Evolutionary conservation across 306 rosid species (phyloP), one percentile per base, ranked within the genome.

Genomic region (Rosa multiflora): DNA sequence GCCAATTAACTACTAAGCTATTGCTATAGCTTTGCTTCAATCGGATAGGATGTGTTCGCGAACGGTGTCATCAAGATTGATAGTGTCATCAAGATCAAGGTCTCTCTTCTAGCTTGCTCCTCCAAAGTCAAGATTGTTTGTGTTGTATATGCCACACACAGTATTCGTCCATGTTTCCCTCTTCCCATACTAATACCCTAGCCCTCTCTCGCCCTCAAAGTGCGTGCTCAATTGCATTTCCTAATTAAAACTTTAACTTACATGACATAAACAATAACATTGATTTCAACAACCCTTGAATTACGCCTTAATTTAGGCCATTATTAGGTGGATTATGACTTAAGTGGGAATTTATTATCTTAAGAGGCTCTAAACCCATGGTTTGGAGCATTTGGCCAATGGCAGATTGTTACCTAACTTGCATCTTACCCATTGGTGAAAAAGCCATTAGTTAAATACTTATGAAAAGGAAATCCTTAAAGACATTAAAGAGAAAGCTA

Each of bases 221-320:
- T 74, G 26, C 26, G 75, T 64, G 82, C 74, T 75, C 80, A 70
- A 52, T 77, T 81, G 76, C 29, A 71, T 10, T 68, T 4, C 39
- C 76, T 10, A n/a, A 21, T 59, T 39, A 48, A 59, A 72, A 51
- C 71, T 55, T 55, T 51, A 59, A 44, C 70, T 18, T 62, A 72
- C 37, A 77, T 39, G 15, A 17, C 5, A 6, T 76, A 63, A 52
- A 82, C 72, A 42, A 70, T 82, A 82, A 70, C 88, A 83, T 87
- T 80, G 93, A 76, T 86, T 90, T 90, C 91, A 91, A 81, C 88
- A 82, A 80, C 81, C 97, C 97, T 81, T 85, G 75, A 92, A 89
- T 90, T 88, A 86, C 92, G 96, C 96, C 97, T 72, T 84, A 85
- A 88, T 90, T 92, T 78, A 86, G 80, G 93, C 83, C 88, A 87